phyloP scores from a whole-genome alignment of 1,139 yeast species.

The Zygosaccharomyces pseudobailii region DNA sequence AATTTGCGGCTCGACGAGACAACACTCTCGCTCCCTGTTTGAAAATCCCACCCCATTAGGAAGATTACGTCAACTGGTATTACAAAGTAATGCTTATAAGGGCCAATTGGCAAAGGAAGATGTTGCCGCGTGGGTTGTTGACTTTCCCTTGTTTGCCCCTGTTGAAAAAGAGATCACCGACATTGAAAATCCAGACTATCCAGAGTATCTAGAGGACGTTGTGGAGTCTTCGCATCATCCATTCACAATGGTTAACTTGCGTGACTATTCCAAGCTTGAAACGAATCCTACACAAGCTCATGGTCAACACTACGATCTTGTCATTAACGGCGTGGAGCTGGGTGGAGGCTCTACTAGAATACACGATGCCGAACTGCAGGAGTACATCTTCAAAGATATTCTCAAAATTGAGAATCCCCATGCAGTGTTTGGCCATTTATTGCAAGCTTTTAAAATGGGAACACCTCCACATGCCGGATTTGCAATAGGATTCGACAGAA shows the following conservation, averaged over 20 bases:
- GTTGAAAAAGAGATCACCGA: conserved; percentile 37
- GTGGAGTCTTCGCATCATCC: conserved; percentile 89
- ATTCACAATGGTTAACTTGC: conserved; percentile 80
- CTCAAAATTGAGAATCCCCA: conserved; percentile 54
- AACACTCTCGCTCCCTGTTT: conserved; percentile 47
- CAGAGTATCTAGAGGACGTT: conserved; percentile 47
- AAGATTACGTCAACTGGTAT: conserved; percentile 68
- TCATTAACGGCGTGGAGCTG: conserved; percentile 87
- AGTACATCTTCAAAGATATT: conserved; percentile 56
- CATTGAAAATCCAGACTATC: conserved; percentile 43
- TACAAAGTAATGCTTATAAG: conserved; percentile 41
- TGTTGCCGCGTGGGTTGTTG: conserved; percentile 81
- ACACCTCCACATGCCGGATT: conserved; percentile 99
- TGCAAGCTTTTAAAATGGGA: conserved; percentile 78
- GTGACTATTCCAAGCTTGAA: conserved; percentile 56
- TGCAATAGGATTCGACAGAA: conserved; percentile 90
- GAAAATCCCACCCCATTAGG: conserved; percentile 98
- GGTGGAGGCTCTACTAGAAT: conserved; percentile 98
- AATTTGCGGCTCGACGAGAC: conserved; percentile 69
- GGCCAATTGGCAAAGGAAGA: conserved; percentile 23
- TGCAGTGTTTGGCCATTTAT: conserved; percentile 76
- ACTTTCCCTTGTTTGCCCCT: conserved; percentile 89
- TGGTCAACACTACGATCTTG: conserved; percentile 95
- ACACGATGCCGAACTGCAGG: conserved; percentile 77
- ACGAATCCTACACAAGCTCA: conserved; percentile 58